Percentiles rank a stretch among this genome's conserved stretches.
Evolutionary conservation across 768 basidiomycete species (phyloP).

Genomic region (Leccinum disarticulatum): DNA sequence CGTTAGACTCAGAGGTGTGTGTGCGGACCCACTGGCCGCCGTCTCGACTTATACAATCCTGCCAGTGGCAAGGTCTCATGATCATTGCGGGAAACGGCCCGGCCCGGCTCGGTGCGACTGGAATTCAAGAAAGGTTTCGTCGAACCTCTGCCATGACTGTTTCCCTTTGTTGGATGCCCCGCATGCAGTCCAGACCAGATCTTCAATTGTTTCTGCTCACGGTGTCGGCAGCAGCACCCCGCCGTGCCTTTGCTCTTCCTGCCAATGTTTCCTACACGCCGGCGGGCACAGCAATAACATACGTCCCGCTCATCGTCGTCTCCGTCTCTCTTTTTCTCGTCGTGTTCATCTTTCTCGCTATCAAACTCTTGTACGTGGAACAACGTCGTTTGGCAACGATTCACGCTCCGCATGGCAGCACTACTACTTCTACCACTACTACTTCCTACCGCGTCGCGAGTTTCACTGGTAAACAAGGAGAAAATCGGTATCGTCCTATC

Average conservation of each 20-base stretch:
- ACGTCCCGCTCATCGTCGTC: conserved; percentile 14
- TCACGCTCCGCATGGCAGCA: conserved; percentile 12
- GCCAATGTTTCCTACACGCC: background rate
- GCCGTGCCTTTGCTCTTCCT: conserved; percentile 16
- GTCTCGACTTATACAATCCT: background rate
- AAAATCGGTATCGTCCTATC: conserved; percentile 12
- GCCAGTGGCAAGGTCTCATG: background rate
- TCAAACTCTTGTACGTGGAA: conserved; percentile 31
- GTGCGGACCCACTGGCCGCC: background rate
- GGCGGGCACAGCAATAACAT: conserved; percentile 2
- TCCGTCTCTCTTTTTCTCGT: conserved; percentile 20
- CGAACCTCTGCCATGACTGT: background rate
- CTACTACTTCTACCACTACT: background rate
- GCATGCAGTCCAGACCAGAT: background rate
- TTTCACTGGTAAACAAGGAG: conserved; percentile 3
- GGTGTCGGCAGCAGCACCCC: background rate
- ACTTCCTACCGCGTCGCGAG: background rate
- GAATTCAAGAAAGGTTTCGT: conserved; percentile 15
- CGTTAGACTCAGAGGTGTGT: background rate
- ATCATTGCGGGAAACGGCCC: background rate
- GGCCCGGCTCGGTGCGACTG: conserved; percentile 2
- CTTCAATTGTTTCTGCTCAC: background rate
- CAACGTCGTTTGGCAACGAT: conserved; percentile 28
- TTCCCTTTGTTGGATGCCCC: background rate
- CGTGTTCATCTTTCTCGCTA: conserved; percentile 12